Base-by-base conservation (phyloP, 768 basidiomycete genomes). In the Naganishia friedmannii region DNA sequence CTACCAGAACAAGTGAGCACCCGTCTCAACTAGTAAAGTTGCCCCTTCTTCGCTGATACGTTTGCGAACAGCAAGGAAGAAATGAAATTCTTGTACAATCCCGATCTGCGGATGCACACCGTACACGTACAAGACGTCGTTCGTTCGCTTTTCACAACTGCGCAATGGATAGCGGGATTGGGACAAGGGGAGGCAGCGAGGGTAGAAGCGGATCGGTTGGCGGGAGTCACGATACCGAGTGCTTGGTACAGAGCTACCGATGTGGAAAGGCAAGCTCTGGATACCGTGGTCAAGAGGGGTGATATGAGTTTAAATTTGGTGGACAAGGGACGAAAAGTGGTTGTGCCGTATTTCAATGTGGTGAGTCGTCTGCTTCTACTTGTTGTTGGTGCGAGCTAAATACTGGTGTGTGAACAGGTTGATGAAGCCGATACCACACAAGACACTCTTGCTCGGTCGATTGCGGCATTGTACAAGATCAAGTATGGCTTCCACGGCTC, bases 31-130 rank as follows among this genome's bases (percentile, higher is more conserved):
- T n/a, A 28, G 23, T 4, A 4, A 23, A 19, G 32, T 23, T 26
- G 32, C 31, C 7, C 15, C 15, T 12, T 29, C 37, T 29, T 21
- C 23, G 29, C 26, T 48, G 12, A 8, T 53, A 12, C 3, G 9
- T 32, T 37, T 4, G 2, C 65, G 15, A 28, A 28, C 69, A 78
- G 76, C 42, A 75, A 77, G n/a, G 77, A 80, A 48, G 77, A 80
- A 55, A 80, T 80, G 79, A 78, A 78, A 66, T 80, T 78, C 57
- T 67, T 80, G 23, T 74, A 80, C 74, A 78, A 77, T 57, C 73
- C 79, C 31, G 79, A 80, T 42, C 71, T 80, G 4, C 73, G 78
- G n/a, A 71, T 78, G 32, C 74, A 80, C 70, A 78, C 77, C 6
- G 67, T 80, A 21, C 77, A 80, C 60, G 73, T 74, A 2, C 28